These are phyloP conservation scores for Alternaria dauci DNA, from an alignment of 2,329 filamentous ascomycete species.

Conservation along the genomic window DNA sequence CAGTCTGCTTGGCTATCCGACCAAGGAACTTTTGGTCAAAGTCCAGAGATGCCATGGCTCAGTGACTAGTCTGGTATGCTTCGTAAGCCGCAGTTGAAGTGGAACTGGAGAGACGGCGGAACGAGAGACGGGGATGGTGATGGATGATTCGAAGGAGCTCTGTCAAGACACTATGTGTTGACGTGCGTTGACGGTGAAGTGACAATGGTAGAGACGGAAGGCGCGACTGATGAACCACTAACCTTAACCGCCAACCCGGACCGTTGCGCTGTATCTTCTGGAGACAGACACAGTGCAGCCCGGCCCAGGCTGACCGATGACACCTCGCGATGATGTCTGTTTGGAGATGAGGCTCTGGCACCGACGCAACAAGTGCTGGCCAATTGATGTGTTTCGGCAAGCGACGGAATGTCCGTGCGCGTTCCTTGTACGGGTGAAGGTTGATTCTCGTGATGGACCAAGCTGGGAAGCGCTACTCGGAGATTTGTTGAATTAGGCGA, in stretches of 20 bases:
- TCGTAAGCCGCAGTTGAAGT: conserved; percentile 12
- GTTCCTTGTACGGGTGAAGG: conserved; percentile 40
- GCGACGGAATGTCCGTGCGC: conserved; percentile 35
- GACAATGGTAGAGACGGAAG: neutral
- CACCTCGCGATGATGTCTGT: conserved; percentile 29
- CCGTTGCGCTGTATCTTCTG: conserved; percentile 44
- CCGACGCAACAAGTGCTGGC: conserved; percentile 34
- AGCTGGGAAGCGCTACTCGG: conserved; percentile 37
- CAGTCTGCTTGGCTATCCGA: conserved; percentile 82
- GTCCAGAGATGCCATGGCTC: conserved; percentile 88
- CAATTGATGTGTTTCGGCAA: conserved; percentile 45
- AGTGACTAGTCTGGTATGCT: conserved; percentile 9
- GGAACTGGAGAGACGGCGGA: neutral
- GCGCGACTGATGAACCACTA: conserved; percentile 22
- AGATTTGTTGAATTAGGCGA: conserved; percentile 44
- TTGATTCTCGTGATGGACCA: conserved; percentile 42
- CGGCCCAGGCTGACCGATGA: conserved; percentile 44
- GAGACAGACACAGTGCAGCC: conserved; percentile 45
- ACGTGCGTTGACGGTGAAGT: neutral
- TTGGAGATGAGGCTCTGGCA: conserved; percentile 40
- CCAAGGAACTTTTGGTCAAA: conserved; percentile 98
- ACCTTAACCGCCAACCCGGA: conserved; percentile 44
- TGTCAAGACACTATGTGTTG: neutral
- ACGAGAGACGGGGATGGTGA: neutral
- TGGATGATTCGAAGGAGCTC: neutral